Evolutionary conservation across 306 rosid genomes (phyloP).

Genomic region (Prunus mira): DNA sequence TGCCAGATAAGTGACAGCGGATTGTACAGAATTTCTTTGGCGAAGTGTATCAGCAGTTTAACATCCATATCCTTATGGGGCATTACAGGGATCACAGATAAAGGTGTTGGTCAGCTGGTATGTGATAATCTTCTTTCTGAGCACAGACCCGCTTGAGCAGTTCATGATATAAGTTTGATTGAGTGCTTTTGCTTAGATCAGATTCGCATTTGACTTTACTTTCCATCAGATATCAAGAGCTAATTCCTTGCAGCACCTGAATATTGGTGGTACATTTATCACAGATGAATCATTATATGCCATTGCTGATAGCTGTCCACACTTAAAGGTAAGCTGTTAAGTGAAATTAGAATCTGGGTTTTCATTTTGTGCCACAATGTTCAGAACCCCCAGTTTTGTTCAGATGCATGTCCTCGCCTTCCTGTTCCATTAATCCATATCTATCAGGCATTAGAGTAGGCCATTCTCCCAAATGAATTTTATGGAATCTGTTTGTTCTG

Average conservation of each 20-base stretch:
- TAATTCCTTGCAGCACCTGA: conserved; percentile 64
- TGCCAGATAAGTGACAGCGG: conserved; percentile 81
- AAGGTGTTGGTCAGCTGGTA: conserved; percentile 86
- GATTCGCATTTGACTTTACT: conserved; percentile 14
- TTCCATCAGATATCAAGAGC: conserved; percentile 68
- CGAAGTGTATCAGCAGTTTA: conserved; percentile 68
- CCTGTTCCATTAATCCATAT: too few relatives aligned
- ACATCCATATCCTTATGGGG: conserved; percentile 92
- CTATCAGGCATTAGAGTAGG: neutral
- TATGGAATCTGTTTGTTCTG: neutral
- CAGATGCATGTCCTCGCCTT: neutral
- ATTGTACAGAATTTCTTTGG: conserved; percentile 58
- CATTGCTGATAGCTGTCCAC: conserved; percentile 66
- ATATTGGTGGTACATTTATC: conserved; percentile 90
- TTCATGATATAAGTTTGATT: neutral
- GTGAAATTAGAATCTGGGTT: neutral
- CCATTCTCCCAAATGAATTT: neutral
- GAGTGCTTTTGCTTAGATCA: neutral
- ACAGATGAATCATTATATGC: conserved; percentile 79
- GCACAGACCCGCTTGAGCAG: neutral
- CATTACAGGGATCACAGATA: conserved; percentile 84
- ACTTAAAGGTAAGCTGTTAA: conserved; percentile 54
- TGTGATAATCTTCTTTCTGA: neutral
- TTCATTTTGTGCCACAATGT: neutral
- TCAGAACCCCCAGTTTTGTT: neutral